Conservation (phyloP, 2,329 filamentous ascomycete genomes). For the Penicillium hesseltinei region DNA sequence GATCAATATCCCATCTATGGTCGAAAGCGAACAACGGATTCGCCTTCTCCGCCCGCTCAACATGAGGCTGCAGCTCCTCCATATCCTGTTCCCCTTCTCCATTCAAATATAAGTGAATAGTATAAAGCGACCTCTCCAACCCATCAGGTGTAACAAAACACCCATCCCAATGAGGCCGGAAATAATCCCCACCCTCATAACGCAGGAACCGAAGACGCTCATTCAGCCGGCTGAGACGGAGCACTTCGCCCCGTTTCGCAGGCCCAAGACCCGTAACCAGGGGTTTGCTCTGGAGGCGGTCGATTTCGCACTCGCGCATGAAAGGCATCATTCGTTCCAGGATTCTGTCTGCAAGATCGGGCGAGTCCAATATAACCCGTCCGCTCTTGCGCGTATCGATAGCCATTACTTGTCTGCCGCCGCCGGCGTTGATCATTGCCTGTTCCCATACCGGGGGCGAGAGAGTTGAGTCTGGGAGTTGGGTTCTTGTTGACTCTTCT, state of each 20-base stretch:
- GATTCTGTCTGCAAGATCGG: conserved; percentile 60
- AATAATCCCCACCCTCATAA: conserved; percentile 71
- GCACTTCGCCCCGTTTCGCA: conserved; percentile 41
- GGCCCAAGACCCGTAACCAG: conserved; percentile 48
- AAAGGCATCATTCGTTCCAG: conserved; percentile 56
- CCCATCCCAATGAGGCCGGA: conserved; percentile 69
- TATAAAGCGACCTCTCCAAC: conserved; percentile 52
- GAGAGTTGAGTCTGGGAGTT: conserved; percentile 12
- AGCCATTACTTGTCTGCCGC: conserved; percentile 58
- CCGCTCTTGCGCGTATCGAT: conserved; percentile 66
- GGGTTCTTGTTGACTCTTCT: conserved; percentile 40
- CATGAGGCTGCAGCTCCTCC: conserved; percentile 25
- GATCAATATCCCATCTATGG: too few species aligned
- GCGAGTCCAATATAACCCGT: conserved; percentile 73
- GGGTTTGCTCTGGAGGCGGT: conserved; percentile 38
- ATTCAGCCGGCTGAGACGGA: conserved; percentile 55
- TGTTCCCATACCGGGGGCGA: conserved; percentile 57
- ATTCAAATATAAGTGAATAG: conserved; percentile 57
- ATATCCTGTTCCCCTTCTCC: conserved; percentile 42
- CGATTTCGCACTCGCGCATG: conserved; percentile 50
- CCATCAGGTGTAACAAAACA: conserved; percentile 58
- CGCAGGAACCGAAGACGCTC: conserved; percentile 72
- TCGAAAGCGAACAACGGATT: neutral
- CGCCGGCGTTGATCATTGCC: conserved; percentile 67
- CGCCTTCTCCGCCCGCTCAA: conserved; percentile 14